Evolutionary conservation across 1,284 basidiomycete species (phyloP).

Genomic region (Taiwanofungus camphoratus): DNA sequence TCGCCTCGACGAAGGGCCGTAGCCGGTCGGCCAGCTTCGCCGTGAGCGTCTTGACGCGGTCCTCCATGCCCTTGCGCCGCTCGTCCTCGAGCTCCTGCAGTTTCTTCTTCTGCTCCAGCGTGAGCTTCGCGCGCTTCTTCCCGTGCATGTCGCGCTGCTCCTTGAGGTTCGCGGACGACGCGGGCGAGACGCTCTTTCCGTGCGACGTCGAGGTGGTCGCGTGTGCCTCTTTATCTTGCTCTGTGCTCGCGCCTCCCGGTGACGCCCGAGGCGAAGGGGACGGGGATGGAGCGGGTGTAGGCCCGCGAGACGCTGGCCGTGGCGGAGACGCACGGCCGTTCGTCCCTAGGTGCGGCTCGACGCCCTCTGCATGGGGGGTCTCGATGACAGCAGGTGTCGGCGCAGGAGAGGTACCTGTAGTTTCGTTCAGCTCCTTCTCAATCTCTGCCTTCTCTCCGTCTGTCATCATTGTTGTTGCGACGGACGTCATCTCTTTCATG

Average conservation of each 20-base stretch:
- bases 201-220: conserved; percentile 9
- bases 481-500: conserved; percentile 85
- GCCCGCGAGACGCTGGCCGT: conserved; percentile 4
- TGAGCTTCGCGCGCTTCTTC: conserved; percentile 59
- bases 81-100: conserved; percentile 77
- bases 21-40: conserved; percentile 80
- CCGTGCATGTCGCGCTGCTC: conserved; percentile 17
- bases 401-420: conserved; percentile 15
- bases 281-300: conserved; percentile 7
- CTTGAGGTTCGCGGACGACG: conserved; percentile 17
- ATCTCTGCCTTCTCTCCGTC: conserved; percentile 91
- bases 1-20: conserved; percentile 85
- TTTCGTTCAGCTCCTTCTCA: conserved; percentile 63
- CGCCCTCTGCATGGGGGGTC: conserved; percentile 17
- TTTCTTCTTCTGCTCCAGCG: conserved; percentile 82
- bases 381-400: conserved; percentile 7
- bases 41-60: conserved; percentile 66
- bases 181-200: conserved; percentile 12
- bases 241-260: neutral
- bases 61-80: conserved; percentile 74
- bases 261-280: conserved; percentile 14
- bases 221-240: too few species aligned
- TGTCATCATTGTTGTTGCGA: conserved; percentile 77
- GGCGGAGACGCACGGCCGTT: neutral
- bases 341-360: conserved; percentile 8